Percentiles rank a stretch among this genome's conserved stretches.
phyloP scores from a whole-genome alignment of 768 basidiomycete species.

The Russula brevipes region DNA sequence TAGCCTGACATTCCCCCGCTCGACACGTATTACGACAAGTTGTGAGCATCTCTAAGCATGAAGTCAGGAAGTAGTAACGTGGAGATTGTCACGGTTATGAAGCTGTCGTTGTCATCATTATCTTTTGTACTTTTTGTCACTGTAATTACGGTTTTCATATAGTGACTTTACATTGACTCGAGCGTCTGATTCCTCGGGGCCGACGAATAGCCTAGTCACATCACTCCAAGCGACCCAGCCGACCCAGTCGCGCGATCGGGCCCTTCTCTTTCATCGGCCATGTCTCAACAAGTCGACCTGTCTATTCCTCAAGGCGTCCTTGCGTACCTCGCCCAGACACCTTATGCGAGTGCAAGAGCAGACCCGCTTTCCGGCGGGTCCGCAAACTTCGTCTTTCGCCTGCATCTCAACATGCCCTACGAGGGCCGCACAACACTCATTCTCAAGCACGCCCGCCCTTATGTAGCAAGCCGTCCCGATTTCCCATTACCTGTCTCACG shows the following conservation, averaged over 20 bases:
- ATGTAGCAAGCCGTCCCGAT: constrained; percentile 19
- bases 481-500: constrained; percentile 42
- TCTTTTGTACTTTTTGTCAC: constrained; percentile 14
- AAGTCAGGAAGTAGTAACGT: constrained; percentile 7
- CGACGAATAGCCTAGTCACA: background rate
- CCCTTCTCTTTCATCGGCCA: background rate
- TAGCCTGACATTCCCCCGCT: constrained; percentile 84
- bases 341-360: constrained; percentile 42
- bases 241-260: background rate
- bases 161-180: background rate
- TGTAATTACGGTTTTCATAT: constrained; percentile 2
- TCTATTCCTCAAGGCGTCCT: constrained; percentile 32
- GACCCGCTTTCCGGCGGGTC: constrained; percentile 46
- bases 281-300: constrained; percentile 28
- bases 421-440: constrained; percentile 45
- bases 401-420: constrained; percentile 40
- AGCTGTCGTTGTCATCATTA: constrained; percentile 10
- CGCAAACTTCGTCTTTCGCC: constrained; percentile 54
- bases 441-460: constrained; percentile 52
- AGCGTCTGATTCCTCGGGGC: background rate
- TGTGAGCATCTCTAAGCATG: constrained; percentile 40
- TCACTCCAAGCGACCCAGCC: too few relatives aligned
- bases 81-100: constrained; percentile 16
- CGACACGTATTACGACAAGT: constrained; percentile 92
- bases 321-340: constrained; percentile 44